Percentiles rank a stretch among this genome's conserved stretches.
Conservation (phyloP, 805 yeast genomes). For the Blastobotrys peoriensis region DNA sequence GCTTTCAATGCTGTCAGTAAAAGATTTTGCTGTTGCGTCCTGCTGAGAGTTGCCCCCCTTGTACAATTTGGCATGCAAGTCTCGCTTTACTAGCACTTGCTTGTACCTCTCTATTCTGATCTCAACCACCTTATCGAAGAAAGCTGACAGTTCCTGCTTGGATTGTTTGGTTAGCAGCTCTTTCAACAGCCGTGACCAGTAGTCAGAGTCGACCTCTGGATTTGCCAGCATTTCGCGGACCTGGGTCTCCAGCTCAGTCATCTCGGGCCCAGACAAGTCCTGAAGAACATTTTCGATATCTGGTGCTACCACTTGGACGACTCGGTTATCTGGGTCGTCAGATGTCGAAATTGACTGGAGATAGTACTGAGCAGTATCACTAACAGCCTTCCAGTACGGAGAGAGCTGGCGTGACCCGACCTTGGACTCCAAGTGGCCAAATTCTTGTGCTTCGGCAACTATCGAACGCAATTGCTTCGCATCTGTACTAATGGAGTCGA, state of each 20-base stretch:
- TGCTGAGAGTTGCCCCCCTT: background rate
- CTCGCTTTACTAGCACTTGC: background rate
- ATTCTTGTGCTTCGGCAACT: background rate
- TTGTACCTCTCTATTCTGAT: conserved; percentile 6
- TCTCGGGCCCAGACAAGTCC: conserved; percentile 23
- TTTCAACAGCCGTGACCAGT: conserved; percentile 25
- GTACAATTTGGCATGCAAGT: background rate
- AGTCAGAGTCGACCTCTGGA: conserved; percentile 22
- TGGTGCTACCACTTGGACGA: conserved; percentile 17
- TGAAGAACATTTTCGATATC: conserved; percentile 27
- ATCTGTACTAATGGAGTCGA: background rate
- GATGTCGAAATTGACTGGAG: background rate
- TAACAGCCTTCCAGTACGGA: background rate
- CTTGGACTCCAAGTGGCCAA: background rate
- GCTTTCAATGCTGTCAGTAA: background rate
- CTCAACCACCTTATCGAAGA: conserved; percentile 11
- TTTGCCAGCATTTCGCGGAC: conserved; percentile 19
- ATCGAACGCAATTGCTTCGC: background rate
- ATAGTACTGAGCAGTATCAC: background rate
- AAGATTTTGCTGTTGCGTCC: background rate
- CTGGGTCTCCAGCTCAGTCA: conserved; percentile 19
- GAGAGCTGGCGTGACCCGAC: background rate
- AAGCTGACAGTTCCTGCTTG: conserved; percentile 10
- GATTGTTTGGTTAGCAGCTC: conserved; percentile 22
- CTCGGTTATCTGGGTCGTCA: conserved; percentile 7